A percentile compares a stretch with the other conserved stretches of the same genome.
Conservation (phyloP, 805 yeast species). For the Scheffersomyces amazonensis region DNA sequence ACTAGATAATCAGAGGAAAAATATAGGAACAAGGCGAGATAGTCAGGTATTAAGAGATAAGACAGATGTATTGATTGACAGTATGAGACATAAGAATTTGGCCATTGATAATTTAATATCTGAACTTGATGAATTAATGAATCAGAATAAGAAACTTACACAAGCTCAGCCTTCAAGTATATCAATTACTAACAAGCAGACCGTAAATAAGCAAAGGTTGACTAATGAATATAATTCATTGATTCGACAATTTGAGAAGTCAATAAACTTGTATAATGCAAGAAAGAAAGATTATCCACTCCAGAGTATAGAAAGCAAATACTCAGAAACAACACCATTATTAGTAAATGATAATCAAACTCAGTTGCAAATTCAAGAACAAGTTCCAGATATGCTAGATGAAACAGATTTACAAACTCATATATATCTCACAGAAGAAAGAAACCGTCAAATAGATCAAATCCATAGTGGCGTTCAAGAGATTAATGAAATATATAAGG, state of each 20-base stretch:
- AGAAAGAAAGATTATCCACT: conserved; percentile 32
- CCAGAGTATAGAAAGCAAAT: conserved; percentile 7
- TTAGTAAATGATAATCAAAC: conserved; percentile 19
- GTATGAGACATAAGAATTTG: conserved; percentile 27
- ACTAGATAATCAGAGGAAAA: conserved; percentile 47
- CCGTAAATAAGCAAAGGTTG: conserved; percentile 50
- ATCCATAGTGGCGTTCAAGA: conserved; percentile 79
- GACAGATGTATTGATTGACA: conserved; percentile 29
- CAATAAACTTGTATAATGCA: conserved; percentile 48
- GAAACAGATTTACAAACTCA: conserved; percentile 60
- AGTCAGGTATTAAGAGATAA: conserved; percentile 28
- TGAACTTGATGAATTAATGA: conserved; percentile 24
- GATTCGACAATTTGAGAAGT: conserved; percentile 39
- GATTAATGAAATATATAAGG: conserved; percentile 81
- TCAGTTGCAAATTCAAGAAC: conserved; percentile 27
- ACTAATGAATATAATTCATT: conserved; percentile 55
- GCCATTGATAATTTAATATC: conserved; percentile 30
- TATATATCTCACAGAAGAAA: conserved; percentile 60
- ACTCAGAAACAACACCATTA: conserved; percentile 38
- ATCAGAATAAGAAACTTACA: conserved; percentile 13
- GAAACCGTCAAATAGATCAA: conserved; percentile 68
- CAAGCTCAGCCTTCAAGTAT: too few relatives aligned
- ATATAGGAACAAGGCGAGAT: conserved; percentile 55
- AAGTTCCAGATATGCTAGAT: conserved; percentile 41
- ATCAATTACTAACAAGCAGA: conserved; percentile 35